A percentile compares a stretch with the other conserved stretches of the same genome.
phyloP scores from a whole-genome alignment of 495 filamentous ascomycete species.

The Hypoxylon lenormandii region DNA sequence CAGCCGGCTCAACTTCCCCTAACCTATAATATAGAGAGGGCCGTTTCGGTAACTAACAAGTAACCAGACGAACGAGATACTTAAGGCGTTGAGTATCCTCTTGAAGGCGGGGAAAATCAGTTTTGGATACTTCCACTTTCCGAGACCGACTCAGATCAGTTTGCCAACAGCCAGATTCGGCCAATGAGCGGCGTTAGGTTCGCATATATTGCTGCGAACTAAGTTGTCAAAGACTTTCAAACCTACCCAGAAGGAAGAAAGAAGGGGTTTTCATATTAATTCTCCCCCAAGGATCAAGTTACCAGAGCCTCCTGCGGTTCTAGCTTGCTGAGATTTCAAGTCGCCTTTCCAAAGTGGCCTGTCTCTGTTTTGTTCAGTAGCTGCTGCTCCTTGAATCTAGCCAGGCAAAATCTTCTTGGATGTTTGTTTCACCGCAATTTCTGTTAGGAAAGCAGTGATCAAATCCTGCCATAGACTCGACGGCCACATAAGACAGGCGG shows the following conservation, averaged over 20 bases:
- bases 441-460: conserved; percentile 34
- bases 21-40: not conserved
- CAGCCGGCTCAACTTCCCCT: not conserved
- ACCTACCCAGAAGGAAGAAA: conserved; percentile 47
- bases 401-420: conserved; percentile 32
- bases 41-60: conserved; percentile 23
- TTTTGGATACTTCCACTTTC: conserved; percentile 49
- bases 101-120: conserved; percentile 38
- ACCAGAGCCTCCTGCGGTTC: conserved; percentile 43
- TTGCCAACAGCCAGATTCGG: conserved; percentile 46
- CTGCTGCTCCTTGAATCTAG: conserved; percentile 19
- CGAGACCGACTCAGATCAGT: conserved; percentile 56
- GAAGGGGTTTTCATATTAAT: conserved; percentile 52
- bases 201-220: conserved; percentile 44
- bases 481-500: conserved; percentile 48
- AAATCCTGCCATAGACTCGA: conserved; percentile 40
- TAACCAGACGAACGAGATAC: conserved; percentile 30
- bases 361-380: conserved; percentile 42
- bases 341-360: conserved; percentile 23
- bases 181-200: conserved; percentile 45
- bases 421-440: conserved; percentile 46
- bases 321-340: conserved; percentile 40
- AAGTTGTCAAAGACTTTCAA: conserved; percentile 48
- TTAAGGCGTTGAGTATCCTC: conserved; percentile 39
- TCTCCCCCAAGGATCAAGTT: conserved; percentile 38